Evolutionary conservation across 2,329 filamentous ascomycete genomes (phyloP), one percentile per base, ranked within the genome.

Genomic region (Shiraia sp.): DNA sequence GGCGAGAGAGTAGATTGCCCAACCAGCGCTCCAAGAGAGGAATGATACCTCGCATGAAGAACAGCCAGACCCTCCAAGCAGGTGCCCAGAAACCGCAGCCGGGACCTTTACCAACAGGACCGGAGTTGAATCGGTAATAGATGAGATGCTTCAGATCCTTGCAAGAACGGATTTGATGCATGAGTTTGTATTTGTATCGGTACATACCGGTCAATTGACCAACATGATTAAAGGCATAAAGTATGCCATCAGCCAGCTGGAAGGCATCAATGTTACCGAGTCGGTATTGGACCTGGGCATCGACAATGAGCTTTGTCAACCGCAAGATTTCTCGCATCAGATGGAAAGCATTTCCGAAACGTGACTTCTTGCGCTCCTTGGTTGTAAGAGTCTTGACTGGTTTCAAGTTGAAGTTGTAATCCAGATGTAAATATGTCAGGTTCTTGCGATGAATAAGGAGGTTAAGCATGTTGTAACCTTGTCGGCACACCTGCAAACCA

Each of bases 161-260:
- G 78, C 93, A 99, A 1, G 93, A 95, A 59, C 93, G 89, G 60
- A 99, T 99, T 72, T 99, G 93, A 69, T 99, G 93, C 93, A 99
- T 99, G 42, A 99, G 79, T 79, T 99, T 99, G 78, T 99, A 99
- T 79, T 99, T 99, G 81, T 99, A 99, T 47, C 93, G 87, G 74
- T 99, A 99, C 93, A 99, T 99, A 68, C 93, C 93, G 12, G 93
- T 99, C 48, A 99, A 78, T 71, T 99, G 95, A 49, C 93, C 93
- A 42, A 99, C 93, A 59, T 99, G 93, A 73, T 99, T 99, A 76
- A 99, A 99, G 13, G 93, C 95, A 60, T 99, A 99, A n/a, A 97
- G 78, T 42, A 99, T 99, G 70, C 93, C 93, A 70, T 99, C 93
- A 3, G 93, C 93, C 53, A 99, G 84, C 70, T 99, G 93, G 77